These are phyloP conservation scores for Tolypocladium ovalisporum DNA, from an alignment of 2,329 filamentous ascomycete species.

Conservation along the genomic window DNA sequence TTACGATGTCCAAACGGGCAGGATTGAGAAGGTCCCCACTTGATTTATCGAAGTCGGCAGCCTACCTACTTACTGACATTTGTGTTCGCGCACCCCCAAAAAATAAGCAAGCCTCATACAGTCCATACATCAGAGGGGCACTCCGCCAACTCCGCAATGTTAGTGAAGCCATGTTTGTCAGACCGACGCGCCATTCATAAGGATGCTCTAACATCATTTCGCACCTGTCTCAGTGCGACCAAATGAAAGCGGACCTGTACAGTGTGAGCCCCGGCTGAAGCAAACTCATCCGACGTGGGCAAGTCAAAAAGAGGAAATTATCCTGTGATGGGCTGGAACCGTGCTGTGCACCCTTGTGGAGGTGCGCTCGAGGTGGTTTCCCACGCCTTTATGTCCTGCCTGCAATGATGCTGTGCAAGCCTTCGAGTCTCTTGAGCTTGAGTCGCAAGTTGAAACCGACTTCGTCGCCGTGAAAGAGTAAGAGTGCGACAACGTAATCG, in stretches of 20 bases:
- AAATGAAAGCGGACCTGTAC: too few species aligned
- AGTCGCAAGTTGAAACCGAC: slow-evolving; percentile 25
- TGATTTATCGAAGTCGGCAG: not conserved
- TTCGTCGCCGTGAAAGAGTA: slow-evolving; percentile 30
- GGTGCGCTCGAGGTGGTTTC: slow-evolving; percentile 34
- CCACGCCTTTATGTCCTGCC: slow-evolving; percentile 23
- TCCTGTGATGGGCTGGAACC: slow-evolving; percentile 28
- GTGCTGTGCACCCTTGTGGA: slow-evolving; percentile 20
- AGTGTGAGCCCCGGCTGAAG: too few species aligned
- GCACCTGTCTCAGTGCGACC: slow-evolving; percentile 30
- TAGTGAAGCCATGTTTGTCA: slow-evolving; percentile 18
- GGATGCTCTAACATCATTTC: slow-evolving; percentile 33
- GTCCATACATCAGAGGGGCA: not conserved
- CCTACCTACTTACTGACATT: not conserved
- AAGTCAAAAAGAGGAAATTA: slow-evolving; percentile 33
- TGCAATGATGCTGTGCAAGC: slow-evolving; percentile 30
- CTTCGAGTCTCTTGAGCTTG: slow-evolving; percentile 24
- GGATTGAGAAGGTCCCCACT: slow-evolving; percentile 20
- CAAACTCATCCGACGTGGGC: too few species aligned
- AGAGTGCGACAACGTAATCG: too few species aligned
- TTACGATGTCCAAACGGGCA: slow-evolving; percentile 68
- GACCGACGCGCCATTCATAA: slow-evolving; percentile 32
- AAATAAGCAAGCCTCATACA: not conserved
- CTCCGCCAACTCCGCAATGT: not conserved
- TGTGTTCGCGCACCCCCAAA: not conserved